These are phyloP conservation scores for Coprinopsis marcescibilis DNA, from an alignment of 768 basidiomycete genomes.

Conservation along the genomic window DNA sequence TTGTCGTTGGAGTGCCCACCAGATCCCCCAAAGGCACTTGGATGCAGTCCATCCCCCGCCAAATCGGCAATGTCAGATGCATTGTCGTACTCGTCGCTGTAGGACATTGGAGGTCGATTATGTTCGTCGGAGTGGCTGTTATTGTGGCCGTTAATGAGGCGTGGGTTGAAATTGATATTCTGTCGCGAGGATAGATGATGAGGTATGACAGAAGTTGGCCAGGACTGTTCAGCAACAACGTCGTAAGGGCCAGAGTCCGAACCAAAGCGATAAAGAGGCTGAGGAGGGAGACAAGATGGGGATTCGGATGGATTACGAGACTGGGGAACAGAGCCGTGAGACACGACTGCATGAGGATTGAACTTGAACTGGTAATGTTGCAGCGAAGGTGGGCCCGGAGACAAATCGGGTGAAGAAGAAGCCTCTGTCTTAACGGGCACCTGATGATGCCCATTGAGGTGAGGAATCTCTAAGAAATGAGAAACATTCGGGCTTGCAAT, in stretches of 20 bases:
- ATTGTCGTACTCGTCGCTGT: conserved; percentile 63
- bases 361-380: conserved; percentile 35
- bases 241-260: conserved; percentile 18
- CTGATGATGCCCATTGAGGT: conserved; percentile 11
- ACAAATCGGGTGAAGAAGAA: conserved; percentile 38
- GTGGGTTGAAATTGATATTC: conserved; percentile 8
- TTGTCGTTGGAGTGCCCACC: conserved; percentile 32
- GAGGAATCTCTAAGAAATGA: conserved; percentile 17
- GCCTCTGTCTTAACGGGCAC: conserved; percentile 36
- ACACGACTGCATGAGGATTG: conserved; percentile 23
- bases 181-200: conserved; percentile 15
- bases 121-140: conserved; percentile 14
- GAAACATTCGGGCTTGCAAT: conserved; percentile 17
- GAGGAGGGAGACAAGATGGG: conserved; percentile 22
- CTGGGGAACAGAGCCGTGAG: conserved; percentile 31
- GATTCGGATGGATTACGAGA: conserved; percentile 27
- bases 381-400: conserved; percentile 26
- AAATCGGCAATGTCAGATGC: conserved; percentile 48
- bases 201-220: conserved; percentile 22
- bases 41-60: conserved; percentile 18
- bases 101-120: conserved; percentile 31
- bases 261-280: conserved; percentile 31
- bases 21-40: conserved; percentile 16
- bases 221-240: conserved; percentile 20
- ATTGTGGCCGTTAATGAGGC: conserved; percentile 5